Evolutionary conservation across 768 basidiomycete species (phyloP).

Genomic region (Collybia nuda): DNA sequence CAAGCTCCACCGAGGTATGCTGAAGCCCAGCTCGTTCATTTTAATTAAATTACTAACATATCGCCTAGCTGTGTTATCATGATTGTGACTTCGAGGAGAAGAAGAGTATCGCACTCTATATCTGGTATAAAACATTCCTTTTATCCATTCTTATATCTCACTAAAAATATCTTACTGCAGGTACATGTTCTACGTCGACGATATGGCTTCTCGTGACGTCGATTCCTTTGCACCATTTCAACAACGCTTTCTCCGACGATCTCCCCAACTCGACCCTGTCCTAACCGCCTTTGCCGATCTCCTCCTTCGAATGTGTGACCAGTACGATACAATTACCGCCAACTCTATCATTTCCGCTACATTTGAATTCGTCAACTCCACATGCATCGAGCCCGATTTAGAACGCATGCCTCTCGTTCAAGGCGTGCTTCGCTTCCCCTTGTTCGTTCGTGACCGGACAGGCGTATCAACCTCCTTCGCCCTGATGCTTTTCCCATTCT

Average conservation of each 20-base stretch:
- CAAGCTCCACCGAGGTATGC: conserved; percentile 10
- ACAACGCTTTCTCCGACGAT: conserved; percentile 9
- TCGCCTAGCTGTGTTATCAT: neutral
- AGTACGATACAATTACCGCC: conserved; percentile 5
- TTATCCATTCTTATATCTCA: neutral
- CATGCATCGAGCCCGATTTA: conserved; percentile 4
- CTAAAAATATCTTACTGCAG: neutral
- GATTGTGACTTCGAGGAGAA: neutral
- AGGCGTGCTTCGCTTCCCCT: neutral
- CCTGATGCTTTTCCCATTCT: neutral
- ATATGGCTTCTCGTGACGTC: conserved; percentile 1
- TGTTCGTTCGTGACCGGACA: conserved; percentile 3
- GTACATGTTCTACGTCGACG: conserved; percentile 10
- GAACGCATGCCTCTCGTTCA: neutral
- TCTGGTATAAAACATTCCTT: neutral
- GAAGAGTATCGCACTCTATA: conserved; percentile 5
- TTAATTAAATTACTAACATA: neutral
- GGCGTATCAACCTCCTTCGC: conserved; percentile 1
- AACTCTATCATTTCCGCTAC: conserved; percentile 10
- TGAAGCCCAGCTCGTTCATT: neutral
- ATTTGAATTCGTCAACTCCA: conserved; percentile 7
- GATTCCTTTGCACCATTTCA: conserved; percentile 7
- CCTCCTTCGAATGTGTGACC: conserved; percentile 6
- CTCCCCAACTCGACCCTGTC: conserved; percentile 11
- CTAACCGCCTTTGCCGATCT: conserved; percentile 4